Evolutionary conservation across 1,284 basidiomycete species (phyloP), one percentile per base, ranked within the genome.

Genomic region (Baeospora myosura): DNA sequence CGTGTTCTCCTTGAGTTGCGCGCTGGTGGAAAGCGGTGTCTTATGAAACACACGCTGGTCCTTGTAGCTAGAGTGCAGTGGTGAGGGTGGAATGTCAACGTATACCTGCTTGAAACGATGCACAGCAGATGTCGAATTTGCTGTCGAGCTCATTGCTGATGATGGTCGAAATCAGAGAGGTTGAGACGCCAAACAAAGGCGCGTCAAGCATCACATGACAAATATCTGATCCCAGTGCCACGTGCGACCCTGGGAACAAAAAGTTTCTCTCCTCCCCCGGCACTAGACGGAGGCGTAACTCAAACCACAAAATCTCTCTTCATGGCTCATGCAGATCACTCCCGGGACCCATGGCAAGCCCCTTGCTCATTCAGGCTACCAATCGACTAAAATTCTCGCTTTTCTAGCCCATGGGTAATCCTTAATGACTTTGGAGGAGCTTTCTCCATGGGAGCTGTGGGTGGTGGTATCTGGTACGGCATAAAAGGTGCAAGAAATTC

Each of bases 401-500:
- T 47, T 39, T 46, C 30, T 53, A 95, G 95, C 68, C 95, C 95
- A 53, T 98, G 91, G 88, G 95, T 98, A 43, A 91, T 98, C 62
- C 82, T 98, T 52, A 98, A 92, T 70, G 95, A 98, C 71, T 95
- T 96, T 63, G 95, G 95, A 52, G 94, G 92, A 53, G 94, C 93
- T 14, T 95, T 93, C 60, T 80, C 91, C 25, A 95, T 95, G 92
- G 92, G 91, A 60, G 89, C 90, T 17, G 81, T 95, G 38, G 93
- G 93, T 54, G 92, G 95, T 55, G 92, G 90, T 52, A 93, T 98
- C 59, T 98, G 95, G 95, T 94, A 98, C 68, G 92, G 93, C 52
- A 94, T 98, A 60, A 98, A 98, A 67, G 96, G 95, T 47, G 93
- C 94, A 12, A 77, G 95, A 54, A 98, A 98, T 66, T 95, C 92